A percentile compares a stretch with the other conserved stretches of the same genome.
phyloP scores from a whole-genome alignment of 495 filamentous ascomycete species.

The Astrocystis sublimbata region DNA sequence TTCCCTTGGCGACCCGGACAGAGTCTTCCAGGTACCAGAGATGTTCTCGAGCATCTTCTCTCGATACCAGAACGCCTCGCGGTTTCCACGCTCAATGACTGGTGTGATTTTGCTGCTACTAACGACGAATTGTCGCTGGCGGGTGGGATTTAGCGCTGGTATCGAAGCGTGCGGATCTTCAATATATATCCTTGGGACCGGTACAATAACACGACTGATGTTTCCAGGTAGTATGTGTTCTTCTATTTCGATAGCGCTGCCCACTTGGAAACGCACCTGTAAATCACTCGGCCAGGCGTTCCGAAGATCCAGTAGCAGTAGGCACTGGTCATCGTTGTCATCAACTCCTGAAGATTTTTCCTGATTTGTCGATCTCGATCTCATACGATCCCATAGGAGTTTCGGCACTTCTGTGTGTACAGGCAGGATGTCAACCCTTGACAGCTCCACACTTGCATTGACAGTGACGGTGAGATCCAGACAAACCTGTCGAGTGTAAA shows the following conservation, averaged over 20 bases:
- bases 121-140: slow-evolving; percentile 85
- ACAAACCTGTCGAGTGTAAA: slow-evolving; percentile 81
- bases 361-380: slow-evolving; percentile 16
- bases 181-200: slow-evolving; percentile 74
- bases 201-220: slow-evolving; percentile 72
- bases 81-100: slow-evolving; percentile 71
- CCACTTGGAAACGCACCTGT: slow-evolving; percentile 53
- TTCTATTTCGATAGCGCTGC: slow-evolving; percentile 38
- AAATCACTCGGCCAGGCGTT: slow-evolving; percentile 85
- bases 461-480: slow-evolving; percentile 86
- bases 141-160: slow-evolving; percentile 73
- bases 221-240: slow-evolving; percentile 75
- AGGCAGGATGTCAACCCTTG: slow-evolving; percentile 75
- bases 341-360: slow-evolving; percentile 37
- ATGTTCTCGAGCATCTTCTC: slow-evolving; percentile 76
- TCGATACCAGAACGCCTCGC: slow-evolving; percentile 92
- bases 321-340: slow-evolving; percentile 73
- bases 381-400: slow-evolving; percentile 45
- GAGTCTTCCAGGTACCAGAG: slow-evolving; percentile 69
- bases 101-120: slow-evolving; percentile 75
- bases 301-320: slow-evolving; percentile 79
- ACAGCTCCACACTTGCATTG: slow-evolving; percentile 82
- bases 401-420: slow-evolving; percentile 56
- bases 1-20: slow-evolving; percentile 52
- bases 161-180: slow-evolving; percentile 75